Conservation (phyloP, 495 filamentous ascomycete species). For the Talaromyces ruber region DNA sequence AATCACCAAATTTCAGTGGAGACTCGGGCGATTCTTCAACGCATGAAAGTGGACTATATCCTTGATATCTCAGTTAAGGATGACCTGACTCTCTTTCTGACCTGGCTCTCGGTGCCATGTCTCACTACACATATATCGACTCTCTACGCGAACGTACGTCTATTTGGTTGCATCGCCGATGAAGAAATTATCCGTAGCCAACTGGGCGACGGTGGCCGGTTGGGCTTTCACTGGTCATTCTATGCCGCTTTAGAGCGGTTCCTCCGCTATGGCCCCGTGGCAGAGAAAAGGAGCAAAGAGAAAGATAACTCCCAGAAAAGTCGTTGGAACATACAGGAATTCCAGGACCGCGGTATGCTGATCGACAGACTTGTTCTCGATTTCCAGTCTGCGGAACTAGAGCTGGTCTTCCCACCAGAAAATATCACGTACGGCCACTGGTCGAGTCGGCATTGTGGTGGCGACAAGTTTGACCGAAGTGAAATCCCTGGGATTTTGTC, state of each 20-base stretch:
- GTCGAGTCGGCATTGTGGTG: not conserved
- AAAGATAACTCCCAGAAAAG: not conserved
- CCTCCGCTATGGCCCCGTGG: conserved; percentile 13
- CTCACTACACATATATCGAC: conserved; percentile 8
- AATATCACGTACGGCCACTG: not conserved
- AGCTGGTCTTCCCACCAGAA: conserved; percentile 1
- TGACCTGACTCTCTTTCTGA: conserved; percentile 9
- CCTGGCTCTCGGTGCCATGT: conserved; percentile 12
- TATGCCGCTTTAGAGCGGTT: conserved; percentile 13
- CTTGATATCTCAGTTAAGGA: conserved; percentile 10
- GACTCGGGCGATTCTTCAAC: not conserved
- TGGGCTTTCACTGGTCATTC: conserved; percentile 13
- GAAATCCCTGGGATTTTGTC: not conserved
- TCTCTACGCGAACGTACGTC: conserved; percentile 7
- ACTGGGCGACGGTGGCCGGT: conserved; percentile 6
- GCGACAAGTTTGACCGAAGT: not conserved
- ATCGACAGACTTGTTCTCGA: conserved; percentile 3
- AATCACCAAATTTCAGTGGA: not conserved
- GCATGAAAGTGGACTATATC: not conserved
- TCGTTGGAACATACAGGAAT: not conserved
- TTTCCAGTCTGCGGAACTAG: conserved; percentile 5
- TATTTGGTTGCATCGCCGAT: conserved; percentile 10
- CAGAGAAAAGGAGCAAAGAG: conserved; percentile 3
- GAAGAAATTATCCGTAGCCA: not conserved
- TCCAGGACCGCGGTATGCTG: not conserved